These are phyloP conservation scores for Scutellaria minor DNA, from an alignment of 257 asterid genomes.

Conservation along the genomic window DNA sequence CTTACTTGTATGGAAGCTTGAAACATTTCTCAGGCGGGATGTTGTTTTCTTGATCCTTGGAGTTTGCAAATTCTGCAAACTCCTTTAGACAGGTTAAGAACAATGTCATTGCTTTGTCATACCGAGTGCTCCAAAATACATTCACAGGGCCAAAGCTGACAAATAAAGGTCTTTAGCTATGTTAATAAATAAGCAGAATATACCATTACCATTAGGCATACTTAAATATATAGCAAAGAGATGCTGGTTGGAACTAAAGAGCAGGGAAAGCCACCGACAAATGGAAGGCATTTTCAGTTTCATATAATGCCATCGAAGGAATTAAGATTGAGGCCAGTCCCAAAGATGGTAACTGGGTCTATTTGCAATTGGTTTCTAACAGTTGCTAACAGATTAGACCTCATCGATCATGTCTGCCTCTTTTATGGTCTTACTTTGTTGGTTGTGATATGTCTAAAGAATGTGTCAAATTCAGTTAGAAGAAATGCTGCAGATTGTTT, in stretches of 20 bases:
- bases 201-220: background rate
- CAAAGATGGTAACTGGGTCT: background rate
- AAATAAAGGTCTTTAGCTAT: conserved; percentile 30
- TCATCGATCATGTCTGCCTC: background rate
- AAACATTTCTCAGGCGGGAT: conserved; percentile 84
- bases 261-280: background rate
- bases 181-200: conserved; percentile 25
- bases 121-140: conserved; percentile 99
- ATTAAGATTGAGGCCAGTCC: background rate
- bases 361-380: conserved; percentile 3
- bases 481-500: conserved; percentile 13
- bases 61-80: conserved; percentile 92
- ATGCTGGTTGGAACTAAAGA: background rate
- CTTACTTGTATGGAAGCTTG: conserved; percentile 98
- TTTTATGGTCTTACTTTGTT: conserved; percentile 9
- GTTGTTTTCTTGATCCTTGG: conserved; percentile 86
- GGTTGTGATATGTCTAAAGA: background rate
- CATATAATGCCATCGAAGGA: conserved; percentile 1
- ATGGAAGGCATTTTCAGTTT: conserved; percentile 6
- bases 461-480: conserved; percentile 21
- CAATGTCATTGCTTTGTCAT: conserved; percentile 97
- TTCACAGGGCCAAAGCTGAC: conserved; percentile 98
- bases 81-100: conserved; percentile 94
- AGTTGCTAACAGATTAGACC: background rate
- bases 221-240: conserved; percentile 20